A percentile compares a stretch with the other conserved stretches of the same genome.
Evolutionary conservation across 2,329 filamentous ascomycete genomes (phyloP).

Genomic region (Aureobasidium leucospermi): DNA sequence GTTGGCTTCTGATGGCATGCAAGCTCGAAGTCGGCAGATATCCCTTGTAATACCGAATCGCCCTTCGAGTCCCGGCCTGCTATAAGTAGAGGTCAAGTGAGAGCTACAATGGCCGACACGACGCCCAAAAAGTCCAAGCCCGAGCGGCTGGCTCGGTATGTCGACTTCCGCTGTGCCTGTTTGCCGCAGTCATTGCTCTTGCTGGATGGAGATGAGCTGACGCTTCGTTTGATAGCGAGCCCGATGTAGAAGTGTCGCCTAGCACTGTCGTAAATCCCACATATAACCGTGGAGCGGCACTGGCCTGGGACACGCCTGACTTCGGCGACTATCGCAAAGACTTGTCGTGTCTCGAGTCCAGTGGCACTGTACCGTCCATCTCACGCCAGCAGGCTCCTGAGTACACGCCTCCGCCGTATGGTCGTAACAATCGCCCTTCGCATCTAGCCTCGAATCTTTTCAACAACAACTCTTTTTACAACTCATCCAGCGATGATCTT

Average conservation of each 20-base stretch:
- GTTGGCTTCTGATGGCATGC: constrained; percentile 2
- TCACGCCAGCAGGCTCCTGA: constrained; percentile 39
- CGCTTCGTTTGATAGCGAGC: not conserved
- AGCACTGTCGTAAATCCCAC: constrained; percentile 31
- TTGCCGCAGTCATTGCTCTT: not conserved
- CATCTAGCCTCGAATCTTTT: constrained; percentile 39
- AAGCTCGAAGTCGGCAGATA: not conserved
- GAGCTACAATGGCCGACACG: constrained; percentile 23
- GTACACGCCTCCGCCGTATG: constrained; percentile 23
- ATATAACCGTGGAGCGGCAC: not conserved
- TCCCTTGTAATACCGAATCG: not conserved
- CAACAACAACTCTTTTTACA: constrained; percentile 53
- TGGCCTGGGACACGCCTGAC: constrained; percentile 48
- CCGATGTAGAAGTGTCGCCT: constrained; percentile 37
- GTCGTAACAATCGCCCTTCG: constrained; percentile 23
- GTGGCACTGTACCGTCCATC: constrained; percentile 35
- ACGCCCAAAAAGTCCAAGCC: constrained; percentile 16
- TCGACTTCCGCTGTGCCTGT: constrained; percentile 17
- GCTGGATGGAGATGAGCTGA: not conserved
- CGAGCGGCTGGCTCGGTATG: constrained; percentile 31
- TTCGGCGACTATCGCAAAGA: constrained; percentile 66
- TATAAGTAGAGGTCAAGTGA: constrained; percentile 53
- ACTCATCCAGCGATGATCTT: constrained; percentile 67
- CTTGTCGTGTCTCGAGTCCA: constrained; percentile 58
- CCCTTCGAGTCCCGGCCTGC: constrained; percentile 45